A percentile compares a stretch with the other conserved stretches of the same genome.
Evolutionary conservation across 2,329 filamentous ascomycete species (phyloP).

Genomic region (Colletotrichum costaricense): DNA sequence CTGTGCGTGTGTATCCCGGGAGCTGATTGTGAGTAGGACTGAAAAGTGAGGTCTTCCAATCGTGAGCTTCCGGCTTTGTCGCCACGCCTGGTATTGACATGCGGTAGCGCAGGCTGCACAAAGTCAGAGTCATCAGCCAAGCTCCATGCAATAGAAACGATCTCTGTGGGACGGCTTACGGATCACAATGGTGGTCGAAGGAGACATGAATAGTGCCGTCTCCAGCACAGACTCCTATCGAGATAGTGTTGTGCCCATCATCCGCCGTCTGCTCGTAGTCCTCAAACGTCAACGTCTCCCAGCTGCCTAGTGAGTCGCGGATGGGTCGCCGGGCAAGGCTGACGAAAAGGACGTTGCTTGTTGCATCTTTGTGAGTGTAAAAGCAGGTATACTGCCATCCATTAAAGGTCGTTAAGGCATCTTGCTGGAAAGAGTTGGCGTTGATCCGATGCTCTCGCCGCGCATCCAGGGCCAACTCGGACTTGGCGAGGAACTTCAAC

Average conservation of each 20-base stretch:
- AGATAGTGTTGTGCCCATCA: conserved; percentile 35
- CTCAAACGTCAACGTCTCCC: conserved; percentile 21
- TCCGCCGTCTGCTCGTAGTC: conserved; percentile 34
- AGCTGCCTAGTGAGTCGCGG: neutral
- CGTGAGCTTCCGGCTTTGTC: conserved; percentile 4
- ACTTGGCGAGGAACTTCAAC: conserved; percentile 9
- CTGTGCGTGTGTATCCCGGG: conserved; percentile 26
- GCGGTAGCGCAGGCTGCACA: conserved; percentile 16
- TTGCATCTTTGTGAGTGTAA: conserved; percentile 23
- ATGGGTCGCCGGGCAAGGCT: conserved; percentile 19
- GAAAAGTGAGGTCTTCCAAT: conserved; percentile 26
- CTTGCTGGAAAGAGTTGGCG: conserved; percentile 34
- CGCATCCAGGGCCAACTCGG: conserved; percentile 21
- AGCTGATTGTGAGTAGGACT: conserved; percentile 30
- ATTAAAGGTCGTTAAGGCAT: conserved; percentile 29
- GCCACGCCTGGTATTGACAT: conserved; percentile 28
- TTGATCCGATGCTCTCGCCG: conserved; percentile 32
- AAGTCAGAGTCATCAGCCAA: neutral
- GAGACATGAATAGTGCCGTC: conserved; percentile 31
- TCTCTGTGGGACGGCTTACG: conserved; percentile 10
- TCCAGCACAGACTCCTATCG: conserved; percentile 20
- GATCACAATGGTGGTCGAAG: conserved; percentile 32
- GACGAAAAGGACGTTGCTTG: conserved; percentile 12
- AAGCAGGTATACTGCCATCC: conserved; percentile 32
- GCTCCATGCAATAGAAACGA: neutral